Percentiles rank a stretch among this genome's conserved stretches.
Conservation (phyloP, 164 flowering plant genomes). For the Magnolia kwangsiensis region DNA sequence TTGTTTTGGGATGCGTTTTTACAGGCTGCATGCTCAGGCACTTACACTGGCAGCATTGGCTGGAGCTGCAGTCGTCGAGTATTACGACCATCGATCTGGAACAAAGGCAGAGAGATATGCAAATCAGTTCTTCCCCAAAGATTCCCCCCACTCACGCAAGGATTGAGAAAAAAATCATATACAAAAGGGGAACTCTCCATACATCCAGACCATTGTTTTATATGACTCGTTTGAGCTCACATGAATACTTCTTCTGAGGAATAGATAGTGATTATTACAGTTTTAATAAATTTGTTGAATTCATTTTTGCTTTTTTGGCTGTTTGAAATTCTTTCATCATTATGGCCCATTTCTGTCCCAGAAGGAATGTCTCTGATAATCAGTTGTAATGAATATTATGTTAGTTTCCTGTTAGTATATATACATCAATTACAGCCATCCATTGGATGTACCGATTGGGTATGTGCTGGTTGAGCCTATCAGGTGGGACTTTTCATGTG, state of each 20-base stretch:
- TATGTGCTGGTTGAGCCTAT: too few species aligned
- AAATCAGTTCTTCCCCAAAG: constrained; percentile 39
- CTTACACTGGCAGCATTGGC: constrained; percentile 79
- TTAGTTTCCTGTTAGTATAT: too few species aligned
- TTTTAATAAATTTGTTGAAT: background rate
- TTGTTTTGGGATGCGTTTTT: background rate
- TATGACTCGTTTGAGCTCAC: background rate
- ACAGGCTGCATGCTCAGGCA: constrained; percentile 87
- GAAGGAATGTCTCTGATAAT: too few species aligned
- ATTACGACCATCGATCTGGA: constrained; percentile 60
- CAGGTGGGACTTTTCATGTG: too few species aligned
- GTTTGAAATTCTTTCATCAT: background rate
- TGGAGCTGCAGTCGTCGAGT: constrained; percentile 87
- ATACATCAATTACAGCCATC: too few species aligned
- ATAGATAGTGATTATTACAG: background rate
- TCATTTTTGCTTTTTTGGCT: background rate
- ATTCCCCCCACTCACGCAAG: constrained; percentile 35
- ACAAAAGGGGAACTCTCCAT: background rate
- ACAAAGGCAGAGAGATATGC: constrained; percentile 52
- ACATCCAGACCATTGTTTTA: too few species aligned
- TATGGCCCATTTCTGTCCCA: background rate
- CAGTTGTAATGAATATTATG: background rate
- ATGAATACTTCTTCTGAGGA: background rate
- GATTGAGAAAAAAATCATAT: constrained; percentile 2
- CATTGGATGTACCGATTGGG: too few species aligned